Base-by-base conservation (phyloP, 176 grass and related monocot species). In the Leersia perrieri region DNA sequence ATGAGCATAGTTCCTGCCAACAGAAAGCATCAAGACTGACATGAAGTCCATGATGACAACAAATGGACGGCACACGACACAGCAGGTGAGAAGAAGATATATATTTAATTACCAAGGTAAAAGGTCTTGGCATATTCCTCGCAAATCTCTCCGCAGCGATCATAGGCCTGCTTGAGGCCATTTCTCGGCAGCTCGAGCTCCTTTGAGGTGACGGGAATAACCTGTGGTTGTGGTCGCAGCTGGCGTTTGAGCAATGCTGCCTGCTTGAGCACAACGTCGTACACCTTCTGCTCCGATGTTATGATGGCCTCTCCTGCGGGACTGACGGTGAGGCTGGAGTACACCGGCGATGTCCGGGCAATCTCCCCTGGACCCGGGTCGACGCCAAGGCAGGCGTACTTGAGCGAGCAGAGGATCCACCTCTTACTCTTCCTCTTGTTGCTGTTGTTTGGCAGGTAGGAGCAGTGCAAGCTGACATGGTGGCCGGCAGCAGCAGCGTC, bases 121-220 rank as follows among this genome's bases (percentile, higher is more conserved):
- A 98, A 98, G 0, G 95, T 98, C 88, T 98, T 98, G 66, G 92
- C 95, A 6, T 95, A 98, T 82, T 98, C 95, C 89, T 81, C 79
- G 29, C 95, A 98, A 44, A 95, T 94, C 26, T 98, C 84, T 9
- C 95, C 84, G 71, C 95, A 95, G 14, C 92, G 85, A 36, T 31
- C 32, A 26, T 95, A 98, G 6, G 95, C 95, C 63, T 98, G 81
- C 42, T 73, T 94, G n/a, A 98, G 83, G 20, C 91, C 88, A 31
- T 83, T 80, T 49, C 67, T 70, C 3, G 95, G 90, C 57, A 83
- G 29, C 3, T 79, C 74, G 16, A 81, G 12, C 3, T 85, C 84
- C 44, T 33, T 74, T 1, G 78, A 90, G 27, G 76, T 73, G 74
- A 72, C 67, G 63, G 84, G 31, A 33, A 61, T 16, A 0, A 60